phyloP scores from a whole-genome alignment of 2,329 filamentous ascomycete genomes.

The Phoma sp. region DNA sequence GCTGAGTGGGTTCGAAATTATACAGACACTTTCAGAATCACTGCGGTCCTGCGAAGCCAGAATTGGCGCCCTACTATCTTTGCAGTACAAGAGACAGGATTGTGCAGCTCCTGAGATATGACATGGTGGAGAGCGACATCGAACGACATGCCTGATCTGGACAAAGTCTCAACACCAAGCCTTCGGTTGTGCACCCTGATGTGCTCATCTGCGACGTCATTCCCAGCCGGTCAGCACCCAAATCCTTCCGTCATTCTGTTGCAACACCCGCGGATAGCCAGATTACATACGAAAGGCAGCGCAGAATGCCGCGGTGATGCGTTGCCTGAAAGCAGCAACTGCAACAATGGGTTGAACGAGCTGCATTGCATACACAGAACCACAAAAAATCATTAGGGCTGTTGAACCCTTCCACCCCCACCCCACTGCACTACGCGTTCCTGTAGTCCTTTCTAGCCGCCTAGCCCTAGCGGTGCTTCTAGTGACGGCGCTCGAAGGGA shows the following conservation, averaged over 20 bases:
- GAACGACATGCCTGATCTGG: slow-evolving; percentile 3
- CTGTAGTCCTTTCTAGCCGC: background rate
- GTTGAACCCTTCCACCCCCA: slow-evolving; percentile 17
- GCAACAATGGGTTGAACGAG: slow-evolving; percentile 1
- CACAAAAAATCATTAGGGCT: background rate
- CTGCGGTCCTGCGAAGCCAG: too few species aligned
- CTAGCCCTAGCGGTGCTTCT: slow-evolving; percentile 1
- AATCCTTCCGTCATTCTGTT: background rate
- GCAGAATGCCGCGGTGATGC: slow-evolving; percentile 2
- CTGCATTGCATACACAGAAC: slow-evolving; percentile 1
- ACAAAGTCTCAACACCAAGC: slow-evolving; percentile 10
- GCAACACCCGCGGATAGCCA: background rate
- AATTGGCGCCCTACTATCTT: too few species aligned
- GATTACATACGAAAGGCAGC: slow-evolving; percentile 2
- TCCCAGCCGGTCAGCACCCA: slow-evolving; percentile 4
- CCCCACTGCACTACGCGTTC: background rate
- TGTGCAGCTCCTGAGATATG: background rate
- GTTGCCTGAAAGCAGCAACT: background rate
- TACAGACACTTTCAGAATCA: too few species aligned
- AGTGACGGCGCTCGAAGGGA: slow-evolving; percentile 4
- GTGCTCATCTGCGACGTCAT: slow-evolving; percentile 10
- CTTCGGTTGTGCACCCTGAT: slow-evolving; percentile 7
- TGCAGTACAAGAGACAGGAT: too few species aligned
- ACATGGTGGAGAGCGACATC: background rate
- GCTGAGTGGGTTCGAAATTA: too few species aligned